Evolutionary conservation across 2,329 filamentous ascomycete genomes (phyloP), one percentile per base, ranked within the genome.

Genomic region (Trichoderma sp.): DNA sequence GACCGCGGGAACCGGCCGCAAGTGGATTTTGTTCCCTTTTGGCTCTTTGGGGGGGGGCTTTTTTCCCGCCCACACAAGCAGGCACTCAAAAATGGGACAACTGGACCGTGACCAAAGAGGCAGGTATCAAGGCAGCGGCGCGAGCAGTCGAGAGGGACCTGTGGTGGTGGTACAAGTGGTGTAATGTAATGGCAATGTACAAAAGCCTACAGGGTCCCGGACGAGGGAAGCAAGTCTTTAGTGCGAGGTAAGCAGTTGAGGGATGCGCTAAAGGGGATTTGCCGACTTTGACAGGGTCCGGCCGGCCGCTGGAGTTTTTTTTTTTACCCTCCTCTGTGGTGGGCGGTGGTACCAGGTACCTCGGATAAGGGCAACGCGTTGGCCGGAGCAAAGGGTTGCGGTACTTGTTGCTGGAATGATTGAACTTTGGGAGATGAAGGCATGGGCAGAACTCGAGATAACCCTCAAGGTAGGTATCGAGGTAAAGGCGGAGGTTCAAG

Each of bases 1-100:
- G 63, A 64, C 63, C 55, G 54, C 63, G 63, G 63, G 63, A 64
- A 58, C 41, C 39, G 55, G 43, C 47, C 44, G 47, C 55, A 51
- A 62, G 48, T 52, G 47, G 59, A 54, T 52, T 62, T 54, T 62
- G 34, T 39, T 39, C 34, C 34, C 34, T 39, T 39, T 39, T 10
- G 34, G 41, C 34, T 10, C 10, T 39, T 39, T 39, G 34, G 34
- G 41, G 58, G 58, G 44, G 45, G 45, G 30, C 54, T 62, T 54
- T 39, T 62, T 54, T 39, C 34, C 14, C 48, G 59, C 41, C 59
- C 59, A 54, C 48, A 54, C 34, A 62, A 51, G 58, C 58, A 61
- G 45, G 48, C 58, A 61, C 58, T 61, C 45, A 61, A 39, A 14
- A 14, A 61, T 3, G 57, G 57, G 30, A 50, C 44, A 47, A 24